Conservation (phyloP, 345 rosid species). For the Excoecaria agallocha region DNA sequence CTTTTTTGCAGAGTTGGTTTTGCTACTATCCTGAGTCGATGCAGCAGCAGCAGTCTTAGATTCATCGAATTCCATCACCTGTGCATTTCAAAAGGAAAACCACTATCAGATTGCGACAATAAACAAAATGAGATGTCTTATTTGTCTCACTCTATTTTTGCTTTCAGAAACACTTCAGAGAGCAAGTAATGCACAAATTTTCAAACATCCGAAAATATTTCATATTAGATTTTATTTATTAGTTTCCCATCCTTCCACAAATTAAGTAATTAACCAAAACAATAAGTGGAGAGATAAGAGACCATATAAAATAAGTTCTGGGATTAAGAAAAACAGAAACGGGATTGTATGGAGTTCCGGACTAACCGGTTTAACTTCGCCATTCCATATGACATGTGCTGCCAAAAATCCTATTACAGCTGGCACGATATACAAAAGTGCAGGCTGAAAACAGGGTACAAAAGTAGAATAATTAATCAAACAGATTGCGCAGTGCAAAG, state of each 20-base stretch:
- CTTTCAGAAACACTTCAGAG: no score
- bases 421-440: conserved; percentile 92
- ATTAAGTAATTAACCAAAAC: no score
- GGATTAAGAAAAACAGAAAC: not conserved
- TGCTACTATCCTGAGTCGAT: conserved; percentile 13
- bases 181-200: no score
- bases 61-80: conserved; percentile 93
- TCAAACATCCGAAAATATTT: no score
- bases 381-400: conserved; percentile 86
- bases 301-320: not conserved
- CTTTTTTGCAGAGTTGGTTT: conserved; percentile 22
- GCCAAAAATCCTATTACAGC: conserved; percentile 88
- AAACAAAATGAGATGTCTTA: not conserved
- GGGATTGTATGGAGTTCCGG: not conserved
- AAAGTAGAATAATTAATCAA: not conserved
- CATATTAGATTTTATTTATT: no score
- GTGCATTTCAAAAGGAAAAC: conserved; percentile 19
- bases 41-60: conserved; percentile 35
- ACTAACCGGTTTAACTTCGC: conserved; percentile 93
- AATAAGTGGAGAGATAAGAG: no score
- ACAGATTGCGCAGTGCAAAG: not conserved
- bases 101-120: not conserved
- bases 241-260: no score
- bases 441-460: conserved; percentile 61
- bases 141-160: not conserved